Base-by-base conservation (phyloP, 441 rosid species). In the Theobroma grandiflorum region DNA sequence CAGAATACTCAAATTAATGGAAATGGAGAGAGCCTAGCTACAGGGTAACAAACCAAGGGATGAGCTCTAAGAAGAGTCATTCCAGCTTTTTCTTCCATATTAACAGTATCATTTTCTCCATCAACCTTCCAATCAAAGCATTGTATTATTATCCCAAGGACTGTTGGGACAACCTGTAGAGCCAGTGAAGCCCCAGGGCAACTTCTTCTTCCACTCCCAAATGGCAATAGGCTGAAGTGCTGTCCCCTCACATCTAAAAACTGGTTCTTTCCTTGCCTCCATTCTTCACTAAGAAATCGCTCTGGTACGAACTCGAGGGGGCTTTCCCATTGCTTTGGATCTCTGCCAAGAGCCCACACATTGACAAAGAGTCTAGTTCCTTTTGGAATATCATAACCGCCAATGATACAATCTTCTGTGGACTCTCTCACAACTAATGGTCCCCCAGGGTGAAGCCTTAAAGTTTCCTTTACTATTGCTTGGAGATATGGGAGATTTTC, bases 371-470 rank as follows among this genome's bases (percentile, higher is more conserved):
- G 85, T 71, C 90, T 84, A 11, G 96, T 88, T 74, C 85, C 84
- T 0, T 91, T 84, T 1, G 96, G 95, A 74, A 92, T 91, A n/a
- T 77, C 78, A 8, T 81, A 93, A 55, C 91, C 91, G 20, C 66
- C 80, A 33, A 93, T 83, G 11, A 8, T 71, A 20, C 97, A 90
- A 62, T 86, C 90, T 64, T 91, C 82, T 6, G 80, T 45, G 2
- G 94, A 90, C 78, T 91, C 92, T 76, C 95, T 87, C 8, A 89
- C 86, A 0, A 90, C 78, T 59, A 94, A 76, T 0, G 95, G 93
- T 2, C 94, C 94, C 0, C 88, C 83, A 3, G 95, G 97, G 70
- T 92, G 96, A 66, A 94, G 91, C 83, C 96, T 92, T 49, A 92
- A 74, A 52, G 84, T 84, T 84, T 94, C 94, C 74, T 92, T 92